Percentiles rank a stretch among this genome's conserved stretches.
Evolutionary conservation across 2,329 filamentous ascomycete species (phyloP).

Genomic region (Trichoderma polysporum): DNA sequence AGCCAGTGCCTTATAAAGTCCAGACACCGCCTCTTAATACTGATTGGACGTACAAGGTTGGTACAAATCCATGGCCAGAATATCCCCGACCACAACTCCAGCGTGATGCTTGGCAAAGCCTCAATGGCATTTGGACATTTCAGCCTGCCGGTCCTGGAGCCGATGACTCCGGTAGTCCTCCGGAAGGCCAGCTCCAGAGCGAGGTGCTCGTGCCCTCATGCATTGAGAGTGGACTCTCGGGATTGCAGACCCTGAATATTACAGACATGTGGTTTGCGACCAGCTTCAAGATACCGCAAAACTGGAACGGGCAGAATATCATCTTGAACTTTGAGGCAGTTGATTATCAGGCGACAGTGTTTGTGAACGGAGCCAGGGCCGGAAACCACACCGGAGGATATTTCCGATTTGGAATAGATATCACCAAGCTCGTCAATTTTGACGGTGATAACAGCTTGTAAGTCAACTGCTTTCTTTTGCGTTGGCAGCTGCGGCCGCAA

Average conservation of each 20-base stretch:
- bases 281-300: conserved; percentile 48
- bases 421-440: conserved; percentile 45
- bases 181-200: conserved; percentile 31
- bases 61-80: conserved; percentile 56
- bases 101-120: conserved; percentile 53
- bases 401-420: conserved; percentile 59
- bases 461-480: conserved; percentile 24
- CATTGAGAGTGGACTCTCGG: conserved; percentile 49
- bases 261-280: conserved; percentile 52
- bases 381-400: conserved; percentile 61
- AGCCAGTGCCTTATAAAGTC: conserved; percentile 35
- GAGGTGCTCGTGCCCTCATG: conserved; percentile 47
- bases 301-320: conserved; percentile 46
- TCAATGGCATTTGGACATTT: conserved; percentile 61
- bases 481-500: not conserved
- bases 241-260: conserved; percentile 44
- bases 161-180: conserved; percentile 21
- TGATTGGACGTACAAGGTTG: conserved; percentile 52
- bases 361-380: conserved; percentile 54
- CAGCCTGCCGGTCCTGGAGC: conserved; percentile 33
- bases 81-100: conserved; percentile 58
- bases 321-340: conserved; percentile 59
- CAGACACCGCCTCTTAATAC: conserved; percentile 47
- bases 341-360: conserved; percentile 58
- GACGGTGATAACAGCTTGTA: conserved; percentile 56